phyloP scores from a whole-genome alignment of 352 stramenopile genomes.

The Globisporangium radiosum region DNA sequence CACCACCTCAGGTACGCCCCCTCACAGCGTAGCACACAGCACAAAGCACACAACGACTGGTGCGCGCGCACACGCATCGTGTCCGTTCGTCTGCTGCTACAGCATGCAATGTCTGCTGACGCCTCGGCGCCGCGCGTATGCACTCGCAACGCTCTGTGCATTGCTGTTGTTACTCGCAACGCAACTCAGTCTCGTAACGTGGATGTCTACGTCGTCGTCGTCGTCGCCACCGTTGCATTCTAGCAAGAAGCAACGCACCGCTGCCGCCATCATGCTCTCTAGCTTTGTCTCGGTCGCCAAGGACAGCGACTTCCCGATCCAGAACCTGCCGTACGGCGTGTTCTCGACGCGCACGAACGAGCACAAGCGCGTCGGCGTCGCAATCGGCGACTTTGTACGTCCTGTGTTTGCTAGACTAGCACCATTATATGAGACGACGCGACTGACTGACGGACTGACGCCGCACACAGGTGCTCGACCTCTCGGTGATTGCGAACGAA shows the following conservation, averaged over 20 bases:
- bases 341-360: conserved; percentile 79
- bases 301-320: conserved; percentile 88
- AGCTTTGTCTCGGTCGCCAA: conserved; percentile 57
- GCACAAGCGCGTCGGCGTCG: conserved; percentile 71
- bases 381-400: conserved; percentile 74
- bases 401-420: not conserved
- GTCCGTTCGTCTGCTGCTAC: not conserved
- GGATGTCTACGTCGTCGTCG: conserved; percentile 5
- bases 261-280: conserved; percentile 17
- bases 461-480: conserved; percentile 65
- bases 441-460: no score
- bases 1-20: not conserved
- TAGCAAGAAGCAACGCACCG: conserved; percentile 8
- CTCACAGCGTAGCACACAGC: not conserved
- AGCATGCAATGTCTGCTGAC: not conserved
- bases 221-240: not conserved
- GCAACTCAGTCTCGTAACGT: conserved; percentile 7
- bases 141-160: not conserved
- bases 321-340: conserved; percentile 95
- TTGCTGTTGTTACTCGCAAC: not conserved
- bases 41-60: not conserved
- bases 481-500: conserved; percentile 84
- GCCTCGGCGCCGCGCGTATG: no score
- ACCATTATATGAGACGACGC: no score
- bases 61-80: not conserved